Base-by-base conservation (phyloP, 73 alveolate species). In the Paramecium sexaurelia region DNA sequence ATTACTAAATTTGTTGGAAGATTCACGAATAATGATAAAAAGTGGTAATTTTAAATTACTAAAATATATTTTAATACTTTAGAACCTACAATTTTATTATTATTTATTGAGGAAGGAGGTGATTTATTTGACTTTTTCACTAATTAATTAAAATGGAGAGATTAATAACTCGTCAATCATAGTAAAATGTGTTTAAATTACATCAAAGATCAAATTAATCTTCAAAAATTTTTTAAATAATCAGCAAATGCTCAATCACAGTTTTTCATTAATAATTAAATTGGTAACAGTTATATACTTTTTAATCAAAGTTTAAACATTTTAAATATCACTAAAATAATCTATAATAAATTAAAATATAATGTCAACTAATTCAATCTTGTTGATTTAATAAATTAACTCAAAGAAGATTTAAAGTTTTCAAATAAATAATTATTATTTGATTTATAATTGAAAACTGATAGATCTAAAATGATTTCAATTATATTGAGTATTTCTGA, bases 391-490 rank as follows among this genome's bases (percentile, higher is more conserved):
- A 73, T 36, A 0, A 33, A 73, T 1, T 36, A 73, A 39, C n/a
- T 73, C 13, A 73, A 73, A 36, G 87, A 73, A 6, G 87, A 73
- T 73, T 73, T 73, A 36, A 39, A 39, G 35, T 36, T 73, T 20
- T 35, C 55, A 9, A 73, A 73, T 11, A 73, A 73, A 22, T 36
- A 73, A 19, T 36, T 36, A 20, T 36, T 33, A 36, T 20, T 22
- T 17, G 56, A 36, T 22, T 0, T 73, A 32, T 6, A 11, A 10
- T 27, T 36, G n/a, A 73, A 39, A 2, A 36, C 87, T n/a, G 87
- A 73, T 3, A 73, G 43, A 73, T 73, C 87, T 20, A 73, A 73
- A 73, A 20, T 73, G 43, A 73, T 73, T 2, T 73, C 87, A 33
- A 24, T 73, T 73, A 73, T 73, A 33, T 36, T 73, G 29, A 73